Evolutionary conservation across 2,329 filamentous ascomycete genomes (phyloP).

Genomic region (Paracorniculantispora psalliotae): DNA sequence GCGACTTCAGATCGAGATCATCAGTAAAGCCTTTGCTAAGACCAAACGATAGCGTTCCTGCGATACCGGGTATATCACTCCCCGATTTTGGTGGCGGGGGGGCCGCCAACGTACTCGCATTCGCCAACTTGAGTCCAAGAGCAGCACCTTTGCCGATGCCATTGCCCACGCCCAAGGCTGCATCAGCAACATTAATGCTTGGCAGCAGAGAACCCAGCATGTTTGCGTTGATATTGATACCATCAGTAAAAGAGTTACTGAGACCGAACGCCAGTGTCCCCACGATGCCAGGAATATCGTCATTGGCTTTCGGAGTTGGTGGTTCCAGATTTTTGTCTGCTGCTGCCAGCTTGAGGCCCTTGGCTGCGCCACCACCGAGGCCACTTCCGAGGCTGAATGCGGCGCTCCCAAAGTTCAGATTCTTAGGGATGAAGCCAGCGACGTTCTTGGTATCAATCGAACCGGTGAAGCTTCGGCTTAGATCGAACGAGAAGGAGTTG

Average conservation of each 20-base stretch:
- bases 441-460: background rate
- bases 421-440: background rate
- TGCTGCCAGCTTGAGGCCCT: background rate
- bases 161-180: slow-evolving; percentile 9
- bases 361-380: background rate
- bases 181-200: background rate
- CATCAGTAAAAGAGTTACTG: background rate
- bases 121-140: slow-evolving; percentile 12
- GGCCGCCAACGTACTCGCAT: background rate
- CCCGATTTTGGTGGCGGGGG: background rate
- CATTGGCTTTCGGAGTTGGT: background rate
- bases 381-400: background rate
- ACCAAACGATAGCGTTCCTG: slow-evolving; percentile 6
- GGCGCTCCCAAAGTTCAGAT: background rate
- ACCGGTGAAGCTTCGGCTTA: slow-evolving; percentile 6
- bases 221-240: background rate
- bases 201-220: background rate
- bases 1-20: background rate
- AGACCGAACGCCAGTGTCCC: background rate
- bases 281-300: background rate
- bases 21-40: background rate
- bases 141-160: slow-evolving; percentile 15
- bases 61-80: slow-evolving; percentile 9
- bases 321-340: background rate
- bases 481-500: slow-evolving; percentile 6